Evolutionary conservation across 2,329 filamentous ascomycete species (phyloP), one percentile per base, ranked within the genome.

Genomic region (Ascochyta clinopodiicola): DNA sequence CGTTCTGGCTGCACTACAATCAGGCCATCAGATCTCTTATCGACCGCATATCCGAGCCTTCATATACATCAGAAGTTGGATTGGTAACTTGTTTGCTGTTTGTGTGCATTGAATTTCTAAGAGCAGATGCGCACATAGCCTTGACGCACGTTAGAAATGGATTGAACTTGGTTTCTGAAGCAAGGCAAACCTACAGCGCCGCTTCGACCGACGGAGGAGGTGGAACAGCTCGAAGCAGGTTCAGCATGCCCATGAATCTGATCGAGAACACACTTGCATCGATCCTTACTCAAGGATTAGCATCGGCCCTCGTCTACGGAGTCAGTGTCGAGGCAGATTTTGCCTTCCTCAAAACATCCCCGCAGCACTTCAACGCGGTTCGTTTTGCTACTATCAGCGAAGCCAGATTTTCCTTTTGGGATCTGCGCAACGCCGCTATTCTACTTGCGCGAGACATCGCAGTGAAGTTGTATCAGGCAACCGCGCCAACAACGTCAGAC

Each of bases 31-130:
- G 55, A 48, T 46, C 56, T 21, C 56, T 71, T 35, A 57, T 79
- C 8, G 66, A 68, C 17, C 56, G 47, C 6, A 69, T 68, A 29
- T 60, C 63, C 13, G 64, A 61, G 35, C 43, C 65, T 2, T 70
- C 71, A 0, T 51, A 72, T 1, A 68, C 72, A 6, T 62, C 75
- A 13, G 57, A 66, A 46, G 42, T 56, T 7, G 69, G 71, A 3
- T 66, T 80, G 25, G 75, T 79, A 38, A 69, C 73, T 1, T 79
- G 77, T 43, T 62, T 79, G 48, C 45, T 79, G 0, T 80, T 79
- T 54, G 66, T 77, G 4, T 74, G 68, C 43, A 63, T 79, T 31
- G 78, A 80, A 44, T 72, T 75, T 19, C 56, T 80, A 6, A 72
- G 75, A 13, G 77, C 76, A 1, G 73, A 76, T 32, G 76, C 75